Evolutionary conservation across 116 monocot species (phyloP).

Genomic region (Papilionanthe hybrid): DNA sequence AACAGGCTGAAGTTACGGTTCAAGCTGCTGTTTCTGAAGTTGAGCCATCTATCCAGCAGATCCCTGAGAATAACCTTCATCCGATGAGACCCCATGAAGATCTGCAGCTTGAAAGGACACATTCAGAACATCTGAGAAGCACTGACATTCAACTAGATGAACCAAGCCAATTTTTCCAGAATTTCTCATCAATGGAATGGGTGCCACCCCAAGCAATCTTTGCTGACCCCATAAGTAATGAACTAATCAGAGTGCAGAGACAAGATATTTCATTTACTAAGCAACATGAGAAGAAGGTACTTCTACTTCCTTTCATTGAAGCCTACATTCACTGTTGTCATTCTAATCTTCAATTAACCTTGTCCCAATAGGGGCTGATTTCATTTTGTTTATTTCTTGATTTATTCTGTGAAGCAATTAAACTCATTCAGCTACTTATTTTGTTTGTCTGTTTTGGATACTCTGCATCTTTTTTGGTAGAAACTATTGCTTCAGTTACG

Average conservation of each 20-base stretch:
- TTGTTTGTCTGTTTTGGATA: not conserved
- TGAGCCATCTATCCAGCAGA: conserved; percentile 4
- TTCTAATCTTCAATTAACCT: not conserved
- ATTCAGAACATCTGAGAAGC: not conserved
- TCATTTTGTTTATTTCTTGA: not conserved
- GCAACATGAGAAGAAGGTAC: conserved; percentile 52
- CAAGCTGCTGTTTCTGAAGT: not conserved
- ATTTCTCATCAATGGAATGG: conserved; percentile 15
- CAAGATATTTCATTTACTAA: conserved; percentile 23
- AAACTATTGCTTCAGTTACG: conserved; percentile 32
- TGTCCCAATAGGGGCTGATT: not conserved
- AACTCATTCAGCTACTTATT: not conserved
- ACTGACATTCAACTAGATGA: conserved; percentile 10
- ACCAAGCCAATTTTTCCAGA: conserved; percentile 7
- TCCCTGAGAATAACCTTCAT: no score
- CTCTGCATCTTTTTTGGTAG: conserved; percentile 23
- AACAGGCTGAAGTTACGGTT: not conserved
- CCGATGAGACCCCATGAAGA: not conserved
- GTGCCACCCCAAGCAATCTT: conserved; percentile 30
- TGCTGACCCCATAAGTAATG: conserved; percentile 63
- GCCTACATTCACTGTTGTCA: not conserved
- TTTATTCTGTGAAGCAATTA: not conserved
- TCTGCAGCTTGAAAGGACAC: not conserved
- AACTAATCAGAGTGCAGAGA: conserved; percentile 41
- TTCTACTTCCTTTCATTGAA: not conserved